Evolutionary conservation across 2,329 filamentous ascomycete species (phyloP), one percentile per base, ranked within the genome.

Genomic region (Fusarium sambucinum): DNA sequence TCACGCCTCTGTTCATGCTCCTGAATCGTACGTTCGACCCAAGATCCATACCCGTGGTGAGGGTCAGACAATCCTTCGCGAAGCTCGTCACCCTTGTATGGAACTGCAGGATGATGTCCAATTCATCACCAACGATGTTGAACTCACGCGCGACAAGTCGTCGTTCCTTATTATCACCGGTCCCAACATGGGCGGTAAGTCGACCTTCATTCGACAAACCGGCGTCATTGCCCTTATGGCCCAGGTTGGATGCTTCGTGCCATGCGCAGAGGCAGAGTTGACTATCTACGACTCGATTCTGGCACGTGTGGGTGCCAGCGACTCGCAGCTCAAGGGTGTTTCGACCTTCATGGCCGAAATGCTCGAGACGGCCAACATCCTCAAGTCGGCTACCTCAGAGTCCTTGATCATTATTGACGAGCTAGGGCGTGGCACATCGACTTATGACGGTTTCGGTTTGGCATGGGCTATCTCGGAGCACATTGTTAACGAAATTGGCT

Each of bases 261-360:
- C 96, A 1, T 97, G 94, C 74, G 84, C 90, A 5, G 90, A 93
- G 77, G 96, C 96, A 16, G 94, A 98, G 79, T 82, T 99, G 44
- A 97, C 93, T 17, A 94, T 99, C 60, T 99, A 97, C 77, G 96
- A 99, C 81, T 96, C 93, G 66, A 97, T 99, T 65, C 90, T 99
- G 38, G 96, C 96, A 0, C 92, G 96, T 72, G 96, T 99, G 0
- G 96, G 96, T 41, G 96, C 96, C 9, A 96, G 92, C 73, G 96
- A 99, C 80, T 97, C 93, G 9, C 96, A 98, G 79, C 90, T 99
- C 67, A 98, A 98, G 81, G 96, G 96, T 35, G 96, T 99, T 3
- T 97, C 93, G 5, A 99, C 96, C 0, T 99, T 99, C 80, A 99
- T 99, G 96, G 96, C 96, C 3, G 96, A 99, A 82, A 99, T 99